Base-by-base conservation (phyloP, 2,329 filamentous ascomycete genomes). In the Exophiala viscosa region DNA sequence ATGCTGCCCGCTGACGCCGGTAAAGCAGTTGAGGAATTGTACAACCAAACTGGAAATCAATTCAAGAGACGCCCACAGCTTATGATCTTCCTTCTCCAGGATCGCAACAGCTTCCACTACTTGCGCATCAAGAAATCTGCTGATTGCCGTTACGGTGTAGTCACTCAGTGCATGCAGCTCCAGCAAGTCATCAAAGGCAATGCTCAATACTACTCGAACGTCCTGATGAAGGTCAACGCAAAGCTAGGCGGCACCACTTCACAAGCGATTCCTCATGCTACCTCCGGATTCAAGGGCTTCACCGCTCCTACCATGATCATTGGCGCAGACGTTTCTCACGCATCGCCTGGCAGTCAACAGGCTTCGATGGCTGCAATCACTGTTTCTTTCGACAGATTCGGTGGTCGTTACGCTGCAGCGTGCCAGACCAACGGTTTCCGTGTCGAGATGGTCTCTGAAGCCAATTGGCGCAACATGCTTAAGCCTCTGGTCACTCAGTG, bases 171-270 rank as follows among this genome's bases (percentile, higher is more conserved):
- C 57, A 66, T 97, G n/a, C 85, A 90, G 60, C 74, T 77, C 2
- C 72, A 73, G 0, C 86, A 95, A 54, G 87, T 92, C 1, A 63
- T 73, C 34, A 86, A 86, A 66, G 82, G 81, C 13, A 82, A 87
- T 17, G 79, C 79, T 0, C 93, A 99, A 64, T 97, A 97, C 70
- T 86, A 88, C 64, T 93, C 88, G 1, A 99, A 99, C 57, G 90
- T 99, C 0, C 81, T 84, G 59, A 93, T 99, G 89, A 99, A 99
- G 74, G 84, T 99, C 60, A 97, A 99, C 63, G 87, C 89, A 3
- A 99, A 99, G 74, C 80, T 99, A 2, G 93, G 93, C 11, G 93
- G 93, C 5, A 80, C 82, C 0, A 96, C 90, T 1, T 84, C 73
- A 55, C 70, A 75, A 45, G 76, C 74, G 2, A 62, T 76, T n/a